A percentile compares a stretch with the other conserved stretches of the same genome.
Evolutionary conservation across 805 yeast genomes (phyloP).

Genomic region (Priceomyces castillae): DNA sequence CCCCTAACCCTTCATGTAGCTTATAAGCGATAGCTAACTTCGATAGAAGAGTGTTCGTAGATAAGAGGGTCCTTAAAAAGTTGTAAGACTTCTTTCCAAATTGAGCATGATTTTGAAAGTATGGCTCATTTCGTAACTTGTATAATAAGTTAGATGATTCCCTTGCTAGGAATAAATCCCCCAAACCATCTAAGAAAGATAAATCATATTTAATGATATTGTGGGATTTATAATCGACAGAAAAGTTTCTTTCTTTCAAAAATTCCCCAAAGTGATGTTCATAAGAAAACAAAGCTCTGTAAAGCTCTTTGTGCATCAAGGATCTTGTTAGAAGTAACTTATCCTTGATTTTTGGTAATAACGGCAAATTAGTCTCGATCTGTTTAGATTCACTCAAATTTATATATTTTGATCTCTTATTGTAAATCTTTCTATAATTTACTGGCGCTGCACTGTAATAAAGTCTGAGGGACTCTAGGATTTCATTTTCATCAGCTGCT

Average conservation of each 20-base stretch:
- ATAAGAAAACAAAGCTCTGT: slow-evolving; percentile 26
- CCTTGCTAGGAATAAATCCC: slow-evolving; percentile 38
- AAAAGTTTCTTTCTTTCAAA: slow-evolving; percentile 17
- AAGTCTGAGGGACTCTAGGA: slow-evolving; percentile 18
- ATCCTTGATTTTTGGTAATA: slow-evolving; percentile 31
- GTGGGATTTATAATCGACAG: slow-evolving; percentile 18
- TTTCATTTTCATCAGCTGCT: not conserved
- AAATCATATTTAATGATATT: slow-evolving; percentile 30
- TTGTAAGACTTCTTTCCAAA: slow-evolving; percentile 28
- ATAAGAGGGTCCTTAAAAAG: slow-evolving; percentile 30
- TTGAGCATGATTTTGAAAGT: slow-evolving; percentile 13
- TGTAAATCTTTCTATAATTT: slow-evolving; percentile 22
- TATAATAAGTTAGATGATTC: slow-evolving; percentile 35
- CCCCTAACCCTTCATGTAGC: slow-evolving; percentile 33
- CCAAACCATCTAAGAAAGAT: slow-evolving; percentile 40
- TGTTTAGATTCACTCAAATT: slow-evolving; percentile 23
- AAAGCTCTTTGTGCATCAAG: slow-evolving; percentile 38
- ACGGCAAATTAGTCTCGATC: slow-evolving; percentile 28
- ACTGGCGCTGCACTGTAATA: slow-evolving; percentile 26
- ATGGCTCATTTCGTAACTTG: slow-evolving; percentile 17
- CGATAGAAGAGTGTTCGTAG: slow-evolving; percentile 37
- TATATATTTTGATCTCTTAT: slow-evolving; percentile 13
- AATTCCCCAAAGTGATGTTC: slow-evolving; percentile 25
- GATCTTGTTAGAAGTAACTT: slow-evolving; percentile 30
- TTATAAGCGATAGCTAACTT: slow-evolving; percentile 35